Conservation (phyloP, 345 rosid species). For the Salix brachista region DNA sequence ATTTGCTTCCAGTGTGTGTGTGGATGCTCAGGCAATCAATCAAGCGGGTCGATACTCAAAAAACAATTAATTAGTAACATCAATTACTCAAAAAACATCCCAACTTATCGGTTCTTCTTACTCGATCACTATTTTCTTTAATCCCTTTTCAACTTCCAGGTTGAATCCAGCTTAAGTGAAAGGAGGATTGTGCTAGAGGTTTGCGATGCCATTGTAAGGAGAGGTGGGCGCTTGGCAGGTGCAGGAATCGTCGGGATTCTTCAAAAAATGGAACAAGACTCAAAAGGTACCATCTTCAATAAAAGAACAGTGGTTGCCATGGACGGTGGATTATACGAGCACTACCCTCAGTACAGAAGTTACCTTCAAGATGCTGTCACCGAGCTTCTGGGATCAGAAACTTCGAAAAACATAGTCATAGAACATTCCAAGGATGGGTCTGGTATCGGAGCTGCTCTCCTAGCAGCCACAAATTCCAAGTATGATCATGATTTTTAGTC, state of each 20-base stretch:
- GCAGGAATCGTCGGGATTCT: slow-evolving; percentile 86
- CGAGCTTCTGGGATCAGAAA: slow-evolving; percentile 60
- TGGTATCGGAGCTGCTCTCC: slow-evolving; percentile 82
- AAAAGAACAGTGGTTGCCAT: slow-evolving; percentile 75
- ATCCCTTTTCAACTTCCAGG: slow-evolving; percentile 27
- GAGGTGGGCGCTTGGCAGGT: slow-evolving; percentile 79
- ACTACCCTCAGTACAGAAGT: slow-evolving; percentile 59
- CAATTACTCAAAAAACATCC: neutral
- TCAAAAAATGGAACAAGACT: slow-evolving; percentile 69
- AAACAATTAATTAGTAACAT: neutral
- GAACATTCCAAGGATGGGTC: slow-evolving; percentile 83
- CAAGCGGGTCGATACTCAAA: neutral
- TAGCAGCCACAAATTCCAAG: slow-evolving; percentile 79
- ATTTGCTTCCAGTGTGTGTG: neutral
- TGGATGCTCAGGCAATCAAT: neutral
- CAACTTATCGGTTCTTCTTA: neutral
- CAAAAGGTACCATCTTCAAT: slow-evolving; percentile 47
- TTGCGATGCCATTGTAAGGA: slow-evolving; percentile 61
- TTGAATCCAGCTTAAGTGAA: slow-evolving; percentile 43
- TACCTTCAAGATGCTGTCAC: slow-evolving; percentile 59
- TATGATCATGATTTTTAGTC: slow-evolving; percentile 40
- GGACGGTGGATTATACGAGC: slow-evolving; percentile 79
- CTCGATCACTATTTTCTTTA: neutral
- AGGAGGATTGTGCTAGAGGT: slow-evolving; percentile 52
- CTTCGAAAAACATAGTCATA: slow-evolving; percentile 46